phyloP scores from a whole-genome alignment of 345 rosid genomes.

The Populus simonii region DNA sequence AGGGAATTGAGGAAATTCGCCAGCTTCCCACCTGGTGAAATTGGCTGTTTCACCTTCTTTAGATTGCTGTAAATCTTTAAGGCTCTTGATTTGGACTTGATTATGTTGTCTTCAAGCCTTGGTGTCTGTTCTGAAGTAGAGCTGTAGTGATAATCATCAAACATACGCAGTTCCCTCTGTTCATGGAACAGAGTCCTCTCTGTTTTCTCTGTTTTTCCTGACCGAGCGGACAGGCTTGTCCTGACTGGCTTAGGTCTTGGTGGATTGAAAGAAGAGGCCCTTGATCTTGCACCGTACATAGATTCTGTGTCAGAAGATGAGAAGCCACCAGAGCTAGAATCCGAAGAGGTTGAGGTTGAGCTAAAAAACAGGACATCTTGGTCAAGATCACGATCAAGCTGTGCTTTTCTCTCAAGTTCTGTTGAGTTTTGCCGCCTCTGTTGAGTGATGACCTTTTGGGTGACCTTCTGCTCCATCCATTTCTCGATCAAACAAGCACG shows the following conservation, averaged over 20 bases:
- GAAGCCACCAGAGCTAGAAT: slow-evolving; percentile 66
- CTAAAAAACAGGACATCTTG: slow-evolving; percentile 54
- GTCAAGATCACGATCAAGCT: slow-evolving; percentile 27
- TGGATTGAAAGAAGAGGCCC: slow-evolving; percentile 33
- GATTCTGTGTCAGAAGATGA: slow-evolving; percentile 83
- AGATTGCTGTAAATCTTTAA: slow-evolving; percentile 51
- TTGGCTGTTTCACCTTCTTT: slow-evolving; percentile 75
- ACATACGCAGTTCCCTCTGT: slow-evolving; percentile 36
- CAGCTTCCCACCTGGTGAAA: slow-evolving; percentile 74
- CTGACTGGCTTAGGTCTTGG: slow-evolving; percentile 46
- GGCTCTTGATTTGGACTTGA: slow-evolving; percentile 56
- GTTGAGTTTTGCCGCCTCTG: slow-evolving; percentile 18
- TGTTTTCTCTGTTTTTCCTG: slow-evolving; percentile 33
- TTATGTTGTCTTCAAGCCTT: slow-evolving; percentile 35
- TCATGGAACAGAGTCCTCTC: slow-evolving; percentile 43
- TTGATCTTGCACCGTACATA: slow-evolving; percentile 36
- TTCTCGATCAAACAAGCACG: slow-evolving; percentile 41
- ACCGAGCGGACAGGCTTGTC: slow-evolving; percentile 26
- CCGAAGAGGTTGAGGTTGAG: slow-evolving; percentile 73
- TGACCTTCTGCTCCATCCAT: slow-evolving; percentile 43
- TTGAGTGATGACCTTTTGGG: slow-evolving; percentile 4
- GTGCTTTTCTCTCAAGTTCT: slow-evolving; percentile 34
- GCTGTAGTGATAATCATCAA: slow-evolving; percentile 28
- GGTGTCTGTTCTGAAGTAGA: slow-evolving; percentile 34
- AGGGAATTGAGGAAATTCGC: slow-evolving; percentile 71